phyloP scores from a whole-genome alignment of 176 grass and related monocot species.

The Oryza brachyantha region DNA sequence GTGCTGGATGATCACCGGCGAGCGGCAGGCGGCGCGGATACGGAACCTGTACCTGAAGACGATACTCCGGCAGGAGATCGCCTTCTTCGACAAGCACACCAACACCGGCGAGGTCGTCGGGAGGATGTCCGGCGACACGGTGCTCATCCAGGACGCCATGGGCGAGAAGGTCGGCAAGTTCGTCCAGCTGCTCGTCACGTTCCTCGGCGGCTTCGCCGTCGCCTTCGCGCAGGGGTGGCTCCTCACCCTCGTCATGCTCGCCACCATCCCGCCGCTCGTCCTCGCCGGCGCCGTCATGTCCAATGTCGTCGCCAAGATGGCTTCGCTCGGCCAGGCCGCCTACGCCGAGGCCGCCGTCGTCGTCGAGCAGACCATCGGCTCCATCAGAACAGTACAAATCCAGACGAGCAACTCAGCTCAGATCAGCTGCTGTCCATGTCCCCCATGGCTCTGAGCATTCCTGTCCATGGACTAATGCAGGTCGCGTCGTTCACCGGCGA shows the following conservation, averaged over 20 bases:
- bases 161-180: conserved; percentile 81
- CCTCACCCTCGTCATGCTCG: conserved; percentile 55
- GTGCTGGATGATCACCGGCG: conserved; percentile 77
- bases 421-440: neutral
- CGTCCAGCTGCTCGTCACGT: conserved; percentile 47
- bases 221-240: conserved; percentile 67
- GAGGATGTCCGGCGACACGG: conserved; percentile 72
- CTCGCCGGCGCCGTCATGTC: conserved; percentile 53
- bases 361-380: conserved; percentile 64
- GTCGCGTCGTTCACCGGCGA: conserved; percentile 79
- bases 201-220: conserved; percentile 54
- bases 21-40: conserved; percentile 64
- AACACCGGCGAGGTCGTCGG: conserved; percentile 64
- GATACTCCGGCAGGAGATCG: conserved; percentile 63
- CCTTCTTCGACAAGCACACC: conserved; percentile 57
- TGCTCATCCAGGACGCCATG: conserved; percentile 87
- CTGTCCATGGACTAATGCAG: conserved; percentile 5
- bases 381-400: conserved; percentile 51
- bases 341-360: conserved; percentile 51
- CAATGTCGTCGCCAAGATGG: conserved; percentile 44
- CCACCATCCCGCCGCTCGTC: conserved; percentile 53
- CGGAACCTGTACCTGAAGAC: conserved; percentile 53
- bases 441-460: neutral
- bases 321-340: conserved; percentile 49
- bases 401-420: neutral